phyloP scores from a whole-genome alignment of 176 grass and related monocot genomes.

The Rhynchospora pubera region DNA sequence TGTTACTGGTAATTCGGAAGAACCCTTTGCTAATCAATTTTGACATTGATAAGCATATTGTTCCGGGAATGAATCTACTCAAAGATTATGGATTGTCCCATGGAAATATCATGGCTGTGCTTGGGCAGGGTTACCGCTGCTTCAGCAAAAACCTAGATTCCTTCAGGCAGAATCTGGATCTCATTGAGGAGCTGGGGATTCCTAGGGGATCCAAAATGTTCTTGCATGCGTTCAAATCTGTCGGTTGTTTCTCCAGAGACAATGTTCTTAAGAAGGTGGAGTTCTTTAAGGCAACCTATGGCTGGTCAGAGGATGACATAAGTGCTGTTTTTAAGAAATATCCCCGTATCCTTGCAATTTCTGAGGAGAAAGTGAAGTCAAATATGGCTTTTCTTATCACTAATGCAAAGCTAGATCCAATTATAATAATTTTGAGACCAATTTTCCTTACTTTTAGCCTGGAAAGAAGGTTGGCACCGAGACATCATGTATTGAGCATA shows the following conservation, averaged over 20 bases:
- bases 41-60: not conserved
- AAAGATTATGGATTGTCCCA: not conserved
- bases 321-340: not conserved
- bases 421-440: not conserved
- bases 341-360: not conserved
- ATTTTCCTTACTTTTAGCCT: not conserved
- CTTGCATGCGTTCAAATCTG: not conserved
- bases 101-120: not conserved
- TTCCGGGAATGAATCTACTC: not conserved
- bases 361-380: not conserved
- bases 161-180: not conserved
- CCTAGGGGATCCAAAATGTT: not conserved
- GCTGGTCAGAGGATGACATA: not conserved
- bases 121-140: not conserved
- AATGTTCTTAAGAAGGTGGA: not conserved
- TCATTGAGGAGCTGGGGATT: not conserved
- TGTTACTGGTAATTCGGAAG: not conserved
- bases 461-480: not conserved
- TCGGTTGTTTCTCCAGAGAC: not conserved
- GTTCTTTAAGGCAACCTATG: not conserved
- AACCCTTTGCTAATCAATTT: not conserved
- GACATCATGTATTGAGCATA: not conserved
- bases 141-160: not conserved
- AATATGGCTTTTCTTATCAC: conserved; percentile 1
- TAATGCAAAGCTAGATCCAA: not conserved